Base-by-base conservation (phyloP, 768 basidiomycete species). In the Lactifluus hygrophoroides region DNA sequence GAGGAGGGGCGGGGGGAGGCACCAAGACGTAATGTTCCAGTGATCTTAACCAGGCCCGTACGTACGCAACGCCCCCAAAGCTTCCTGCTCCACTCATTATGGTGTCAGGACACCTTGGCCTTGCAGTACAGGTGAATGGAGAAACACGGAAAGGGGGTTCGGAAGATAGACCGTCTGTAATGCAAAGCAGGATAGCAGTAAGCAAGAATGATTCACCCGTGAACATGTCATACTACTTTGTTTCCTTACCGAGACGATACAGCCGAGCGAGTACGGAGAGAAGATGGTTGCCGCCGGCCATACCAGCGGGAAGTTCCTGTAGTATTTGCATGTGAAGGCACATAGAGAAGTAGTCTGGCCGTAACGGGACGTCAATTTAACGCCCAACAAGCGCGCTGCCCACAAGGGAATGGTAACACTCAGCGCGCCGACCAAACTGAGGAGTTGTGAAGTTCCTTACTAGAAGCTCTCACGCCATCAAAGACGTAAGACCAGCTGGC, bases 401-500 rank as follows among this genome's bases (percentile, higher is more conserved):
- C 32, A 19, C 40, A 42, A 49, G 52, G 52, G 37, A 54, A 28
- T 49, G 16, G 32, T 34, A 28, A 19, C 14, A 27, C 11, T 48
- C 19, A 40, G 46, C 53, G 28, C n/a, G 42, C 51, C 32, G 40
- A 44, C 34, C 40, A 19, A 42, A 43, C 42, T 21, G 51, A 19
- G 40, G 40, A 27, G 27, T 21, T 37, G 30, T 17, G 14, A 27
- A 9, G 32, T 59, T 59, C 58, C 40, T 54, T 54, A 40, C 47
- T 59, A 43, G 58, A 43, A 50, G 40, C 53, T 50, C 58, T 54
- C 58, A 59, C 53, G 58, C 58, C 58, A 59, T 47, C 35, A 19
- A 50, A 50, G 25, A 59, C 58, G 58, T 59, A 59, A 59, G 42
- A 54, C 53, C 52, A 23, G 47, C 38, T 40, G 51, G 27, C n/a